These are phyloP conservation scores for Diospyros kaki DNA, from an alignment of 148 eudicot species.

Conservation along the genomic window DNA sequence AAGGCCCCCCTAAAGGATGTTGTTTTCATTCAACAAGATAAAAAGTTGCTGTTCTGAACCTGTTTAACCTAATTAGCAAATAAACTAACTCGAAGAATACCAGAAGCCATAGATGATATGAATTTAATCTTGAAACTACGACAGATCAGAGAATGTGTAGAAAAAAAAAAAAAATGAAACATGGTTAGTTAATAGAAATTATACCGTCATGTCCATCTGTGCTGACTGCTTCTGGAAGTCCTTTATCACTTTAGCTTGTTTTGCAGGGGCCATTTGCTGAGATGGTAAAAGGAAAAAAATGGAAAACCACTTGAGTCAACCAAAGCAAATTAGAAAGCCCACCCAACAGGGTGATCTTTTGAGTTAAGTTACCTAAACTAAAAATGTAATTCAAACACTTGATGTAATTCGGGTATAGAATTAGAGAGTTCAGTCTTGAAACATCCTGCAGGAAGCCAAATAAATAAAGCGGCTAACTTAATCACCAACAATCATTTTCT, in stretches of 20 bases:
- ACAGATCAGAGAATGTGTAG: background rate
- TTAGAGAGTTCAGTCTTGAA: background rate
- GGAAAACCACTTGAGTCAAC: background rate
- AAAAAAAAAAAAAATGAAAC: background rate
- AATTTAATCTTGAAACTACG: background rate
- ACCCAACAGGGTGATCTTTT: background rate
- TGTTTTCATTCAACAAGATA: no score
- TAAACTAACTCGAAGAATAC: no score
- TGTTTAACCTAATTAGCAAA: no score
- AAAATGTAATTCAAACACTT: background rate
- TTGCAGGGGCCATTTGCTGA: constrained; percentile 71
- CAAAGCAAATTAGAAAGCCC: background rate
- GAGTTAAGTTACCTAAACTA: background rate
- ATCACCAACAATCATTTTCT: background rate
- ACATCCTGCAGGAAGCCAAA: background rate
- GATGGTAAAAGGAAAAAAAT: background rate
- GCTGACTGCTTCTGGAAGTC: constrained; percentile 66
- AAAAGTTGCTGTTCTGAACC: no score
- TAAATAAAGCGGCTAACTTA: background rate
- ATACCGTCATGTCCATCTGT: constrained; percentile 71
- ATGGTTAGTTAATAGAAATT: background rate
- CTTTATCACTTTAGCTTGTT: constrained; percentile 56
- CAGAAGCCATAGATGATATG: background rate
- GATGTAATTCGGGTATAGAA: no score
- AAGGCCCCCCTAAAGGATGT: background rate